Base-by-base conservation (phyloP, 805 yeast genomes). In the Myxozyma udenii region DNA sequence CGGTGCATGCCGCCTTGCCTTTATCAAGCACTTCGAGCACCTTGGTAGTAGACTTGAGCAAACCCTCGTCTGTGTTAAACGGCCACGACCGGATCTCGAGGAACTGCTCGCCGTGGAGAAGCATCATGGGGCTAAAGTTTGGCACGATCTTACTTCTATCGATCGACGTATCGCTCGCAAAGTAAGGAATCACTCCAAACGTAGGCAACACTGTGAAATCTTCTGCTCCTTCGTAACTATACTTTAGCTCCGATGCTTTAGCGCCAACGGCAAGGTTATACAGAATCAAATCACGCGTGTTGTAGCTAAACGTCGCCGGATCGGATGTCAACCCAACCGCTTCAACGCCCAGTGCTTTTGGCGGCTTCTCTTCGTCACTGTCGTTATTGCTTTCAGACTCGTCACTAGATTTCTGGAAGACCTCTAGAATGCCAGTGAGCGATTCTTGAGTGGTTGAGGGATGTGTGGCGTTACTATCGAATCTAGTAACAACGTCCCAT, bases 71-170 rank as follows among this genome's bases (percentile, higher is more conserved):
- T 1, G 85, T 79, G 56, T 96, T 95, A 51, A 91, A 75, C 51
- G 95, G 93, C 74, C 78, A 82, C 68, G 83, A 79, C 58, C 76
- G 76, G 57, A 91, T 68, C 70, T 81, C 88, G 62, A 90, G 74
- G 70, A 85, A 91, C 69, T 91, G 97, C 72, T 91, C 98, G 53
- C 98, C 98, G 68, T 91, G 98, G 61, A 91, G 78, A 65, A 91
- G 76, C 70, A 84, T 77, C 80, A 88, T 84, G 55, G 93, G 95
- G 71, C 87, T 87, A 76, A 87, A 91, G 71, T 87, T 82, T 52
- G 82, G 85, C 61, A 91, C 81, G 40, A 83, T 68, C 52, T 76
- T 73, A 55, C 77, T 72, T 66, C 84, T 79, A 32, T 85, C 76
- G 67, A 51, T 78, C 1, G 54, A n/a, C 21, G 43, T 38, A 78